These are phyloP conservation scores for Chara braunii DNA, from an alignment of 139 green algal genomes.

Conservation along the genomic window DNA sequence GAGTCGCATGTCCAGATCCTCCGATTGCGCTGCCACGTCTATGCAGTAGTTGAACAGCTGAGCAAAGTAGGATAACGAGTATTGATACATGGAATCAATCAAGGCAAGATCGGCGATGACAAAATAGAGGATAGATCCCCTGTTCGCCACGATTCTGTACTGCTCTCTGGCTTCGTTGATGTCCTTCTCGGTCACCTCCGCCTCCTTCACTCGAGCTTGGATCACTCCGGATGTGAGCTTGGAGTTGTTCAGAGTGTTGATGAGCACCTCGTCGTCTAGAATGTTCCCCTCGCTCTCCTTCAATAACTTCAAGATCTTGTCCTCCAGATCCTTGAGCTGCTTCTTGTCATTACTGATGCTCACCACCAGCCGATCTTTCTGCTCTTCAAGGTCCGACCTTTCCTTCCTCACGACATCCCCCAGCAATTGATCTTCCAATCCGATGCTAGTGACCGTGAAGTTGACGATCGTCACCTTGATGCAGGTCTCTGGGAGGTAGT, in stretches of 20 bases:
- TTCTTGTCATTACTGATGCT: constrained; percentile 72
- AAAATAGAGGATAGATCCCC: constrained; percentile 70
- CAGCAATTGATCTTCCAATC: constrained; percentile 79
- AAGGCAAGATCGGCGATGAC: constrained; percentile 63
- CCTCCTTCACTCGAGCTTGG: constrained; percentile 66
- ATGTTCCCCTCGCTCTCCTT: constrained; percentile 78
- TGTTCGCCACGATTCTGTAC: constrained; percentile 59
- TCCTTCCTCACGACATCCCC: constrained; percentile 69
- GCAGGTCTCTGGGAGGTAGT: constrained; percentile 75
- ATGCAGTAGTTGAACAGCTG: constrained; percentile 73
- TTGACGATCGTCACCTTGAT: constrained; percentile 81
- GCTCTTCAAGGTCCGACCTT: constrained; percentile 56
- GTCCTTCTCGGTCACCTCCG: constrained; percentile 63
- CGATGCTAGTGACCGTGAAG: constrained; percentile 65
- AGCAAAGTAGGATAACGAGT: constrained; percentile 67
- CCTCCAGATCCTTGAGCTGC: constrained; percentile 72
- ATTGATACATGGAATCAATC: constrained; percentile 79
- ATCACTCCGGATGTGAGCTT: constrained; percentile 72
- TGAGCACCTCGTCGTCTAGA: constrained; percentile 79
- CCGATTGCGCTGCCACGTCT: constrained; percentile 48
- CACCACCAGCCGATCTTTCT: constrained; percentile 63
- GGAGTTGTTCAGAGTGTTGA: constrained; percentile 79
- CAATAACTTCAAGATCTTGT: constrained; percentile 75
- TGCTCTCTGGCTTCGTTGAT: constrained; percentile 70
- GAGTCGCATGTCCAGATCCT: constrained; percentile 54